phyloP scores from a whole-genome alignment of 1,284 basidiomycete species.

The Leccinum ponderosum region DNA sequence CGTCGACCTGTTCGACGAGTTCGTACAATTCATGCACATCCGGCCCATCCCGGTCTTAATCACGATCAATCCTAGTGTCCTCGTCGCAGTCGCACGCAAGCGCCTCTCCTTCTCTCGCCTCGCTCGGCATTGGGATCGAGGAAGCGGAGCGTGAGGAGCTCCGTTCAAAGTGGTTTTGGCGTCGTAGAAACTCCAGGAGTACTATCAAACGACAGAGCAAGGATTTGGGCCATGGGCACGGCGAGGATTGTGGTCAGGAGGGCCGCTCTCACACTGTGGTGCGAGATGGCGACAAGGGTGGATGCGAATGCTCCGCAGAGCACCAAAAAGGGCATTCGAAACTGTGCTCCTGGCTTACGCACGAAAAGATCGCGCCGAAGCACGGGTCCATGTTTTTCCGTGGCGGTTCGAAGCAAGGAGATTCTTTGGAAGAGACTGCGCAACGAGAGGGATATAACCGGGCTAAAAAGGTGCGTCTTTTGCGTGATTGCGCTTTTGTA shows the following conservation, averaged over 20 bases:
- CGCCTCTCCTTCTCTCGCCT: conserved; percentile 19
- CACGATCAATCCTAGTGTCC: conserved; percentile 14
- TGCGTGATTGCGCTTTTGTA: not conserved
- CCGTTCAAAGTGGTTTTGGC: conserved; percentile 22
- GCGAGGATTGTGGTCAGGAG: not conserved
- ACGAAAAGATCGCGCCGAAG: conserved; percentile 11
- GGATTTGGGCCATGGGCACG: not conserved
- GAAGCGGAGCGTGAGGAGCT: conserved; percentile 25
- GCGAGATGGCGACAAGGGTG: not conserved
- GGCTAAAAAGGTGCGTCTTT: conserved; percentile 19
- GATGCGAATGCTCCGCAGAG: not conserved
- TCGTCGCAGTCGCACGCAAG: conserved; percentile 21
- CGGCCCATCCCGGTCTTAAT: conserved; percentile 19
- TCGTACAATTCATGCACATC: conserved; percentile 27
- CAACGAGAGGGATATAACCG: conserved; percentile 21
- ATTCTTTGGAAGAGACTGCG: conserved; percentile 6
- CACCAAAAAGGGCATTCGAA: not conserved
- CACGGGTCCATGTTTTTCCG: conserved; percentile 19
- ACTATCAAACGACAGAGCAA: conserved; percentile 9
- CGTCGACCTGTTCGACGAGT: conserved; percentile 16
- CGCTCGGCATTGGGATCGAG: conserved; percentile 26
- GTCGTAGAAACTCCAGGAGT: conserved; percentile 15
- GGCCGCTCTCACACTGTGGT: not conserved
- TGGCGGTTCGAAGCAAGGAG: conserved; percentile 9
- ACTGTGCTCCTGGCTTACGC: not conserved